Conservation (phyloP, 1,284 basidiomycete species). For the Leccinum insolens region DNA sequence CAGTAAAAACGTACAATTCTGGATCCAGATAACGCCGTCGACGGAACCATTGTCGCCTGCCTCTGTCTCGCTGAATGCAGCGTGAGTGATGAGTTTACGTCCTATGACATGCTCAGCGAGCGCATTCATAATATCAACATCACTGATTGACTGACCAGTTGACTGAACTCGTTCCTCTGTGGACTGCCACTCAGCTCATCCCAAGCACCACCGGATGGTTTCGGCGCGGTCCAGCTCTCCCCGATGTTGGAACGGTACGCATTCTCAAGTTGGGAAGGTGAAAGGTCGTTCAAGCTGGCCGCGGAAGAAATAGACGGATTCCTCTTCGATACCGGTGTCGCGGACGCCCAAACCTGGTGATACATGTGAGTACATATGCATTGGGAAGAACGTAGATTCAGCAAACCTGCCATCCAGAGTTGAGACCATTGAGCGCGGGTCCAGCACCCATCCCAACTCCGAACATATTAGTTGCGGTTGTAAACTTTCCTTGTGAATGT, state of each 20-base stretch:
- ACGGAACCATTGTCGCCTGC: conserved; percentile 46
- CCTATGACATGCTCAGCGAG: conserved; percentile 31
- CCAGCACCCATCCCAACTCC: conserved; percentile 53
- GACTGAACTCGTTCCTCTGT: conserved; percentile 51
- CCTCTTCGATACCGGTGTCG: conserved; percentile 52
- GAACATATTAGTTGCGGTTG: conserved; percentile 51
- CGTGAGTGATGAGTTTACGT: conserved; percentile 39
- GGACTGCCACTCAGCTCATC: conserved; percentile 56
- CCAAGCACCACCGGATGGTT: conserved; percentile 61
- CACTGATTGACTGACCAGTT: conserved; percentile 41
- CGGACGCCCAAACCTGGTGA: conserved; percentile 61
- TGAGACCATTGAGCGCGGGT: conserved; percentile 53
- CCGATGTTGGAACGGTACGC: conserved; percentile 48
- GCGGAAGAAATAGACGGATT: conserved; percentile 67
- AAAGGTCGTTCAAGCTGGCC: conserved; percentile 52
- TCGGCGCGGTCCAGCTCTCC: conserved; percentile 57
- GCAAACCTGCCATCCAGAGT: conserved; percentile 73
- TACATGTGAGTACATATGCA: conserved; percentile 12
- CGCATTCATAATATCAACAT: conserved; percentile 9
- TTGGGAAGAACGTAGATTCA: conserved; percentile 7
- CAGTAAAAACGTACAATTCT: conserved; percentile 41
- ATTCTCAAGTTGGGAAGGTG: conserved; percentile 49
- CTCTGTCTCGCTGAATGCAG: conserved; percentile 53
- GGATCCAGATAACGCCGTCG: conserved; percentile 41
- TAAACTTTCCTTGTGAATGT: conserved; percentile 49